Percentiles rank a stretch among this genome's conserved stretches.
phyloP scores from a whole-genome alignment of 306 rosid species.

The Inga laurina region DNA sequence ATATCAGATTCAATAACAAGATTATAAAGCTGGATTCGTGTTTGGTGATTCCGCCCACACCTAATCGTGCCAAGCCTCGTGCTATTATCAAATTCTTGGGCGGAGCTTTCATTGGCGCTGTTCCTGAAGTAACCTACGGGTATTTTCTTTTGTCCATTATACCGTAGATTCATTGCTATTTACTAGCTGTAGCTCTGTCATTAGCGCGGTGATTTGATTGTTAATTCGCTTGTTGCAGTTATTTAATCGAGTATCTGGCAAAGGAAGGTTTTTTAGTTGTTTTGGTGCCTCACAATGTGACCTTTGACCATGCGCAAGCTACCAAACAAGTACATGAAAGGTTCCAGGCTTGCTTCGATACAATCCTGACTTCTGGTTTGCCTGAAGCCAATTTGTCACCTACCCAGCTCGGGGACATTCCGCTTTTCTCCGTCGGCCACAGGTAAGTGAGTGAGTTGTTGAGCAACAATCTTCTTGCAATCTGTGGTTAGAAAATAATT shows the following conservation, averaged over 20 bases:
- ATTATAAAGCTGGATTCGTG: conserved; percentile 58
- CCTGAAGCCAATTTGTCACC: conserved; percentile 64
- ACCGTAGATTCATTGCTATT: not conserved
- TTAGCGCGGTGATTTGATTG: not conserved
- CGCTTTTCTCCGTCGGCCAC: conserved; percentile 86
- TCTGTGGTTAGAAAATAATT: conserved; percentile 9
- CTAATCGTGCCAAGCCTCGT: conserved; percentile 57
- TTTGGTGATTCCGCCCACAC: conserved; percentile 68
- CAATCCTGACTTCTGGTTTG: conserved; percentile 66
- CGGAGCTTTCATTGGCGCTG: conserved; percentile 96
- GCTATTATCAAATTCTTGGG: conserved; percentile 92
- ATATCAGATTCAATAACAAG: conserved; percentile 31
- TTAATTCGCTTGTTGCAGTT: conserved; percentile 51
- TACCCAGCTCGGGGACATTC: conserved; percentile 65
- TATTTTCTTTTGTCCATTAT: conserved; percentile 25
- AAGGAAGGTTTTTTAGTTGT: conserved; percentile 78
- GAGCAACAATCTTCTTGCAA: conserved; percentile 37
- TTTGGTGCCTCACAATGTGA: conserved; percentile 87
- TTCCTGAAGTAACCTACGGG: conserved; percentile 93
- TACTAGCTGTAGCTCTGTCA: not conserved
- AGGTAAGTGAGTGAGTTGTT: conserved; percentile 60
- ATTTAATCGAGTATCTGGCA: conserved; percentile 70
- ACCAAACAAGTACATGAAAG: conserved; percentile 77
- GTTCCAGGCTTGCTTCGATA: conserved; percentile 69
- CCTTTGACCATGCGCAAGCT: conserved; percentile 82